Base-by-base conservation (phyloP, 2,329 filamentous ascomycete species). In the Scedosporium dehoogii region DNA sequence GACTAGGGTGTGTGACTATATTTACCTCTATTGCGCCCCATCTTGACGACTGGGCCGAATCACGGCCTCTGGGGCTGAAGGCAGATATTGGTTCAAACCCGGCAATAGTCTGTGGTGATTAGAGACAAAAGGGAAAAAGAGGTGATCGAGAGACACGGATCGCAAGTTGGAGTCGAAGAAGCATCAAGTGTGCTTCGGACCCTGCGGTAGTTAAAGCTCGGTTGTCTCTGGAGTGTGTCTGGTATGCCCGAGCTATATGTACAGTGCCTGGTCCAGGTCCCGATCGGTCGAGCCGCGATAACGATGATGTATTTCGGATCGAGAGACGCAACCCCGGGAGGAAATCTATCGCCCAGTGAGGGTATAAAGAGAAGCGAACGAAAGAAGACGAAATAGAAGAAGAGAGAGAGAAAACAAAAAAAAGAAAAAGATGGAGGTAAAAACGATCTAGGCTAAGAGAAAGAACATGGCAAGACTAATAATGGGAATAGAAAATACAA, bases 1-100 rank as follows among this genome's bases (percentile, higher is more conserved):
- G 23, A 27, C 51, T 55, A 55, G 51, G 51, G 51, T 55, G 51
- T 55, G 51, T 55, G 18, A 27, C 56, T 58, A 58, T 58, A 51
- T 42, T 60, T 60, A 60, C 59, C 59, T 60, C 44, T 51, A 18
- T 44, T 60, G 42, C 59, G 59, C 41, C 25, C 44, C 59, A 60
- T 60, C 18, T 60, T 29, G 59, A 33, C 27, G 16, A 44, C 44
- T 33, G n/a, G 44, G 25, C 25, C 58, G 29, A 51, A 27, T 60
- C 14, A 18, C 16, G 29, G 44, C 59, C 25, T 60, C 33, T 21
- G 29, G 33, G 44, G 23, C n/a, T 38, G n/a, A 29, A 29, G 23
- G 12, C 44, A 16, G 33, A 44, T n/a, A 44, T 59, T 59, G 21
- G 14, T 38, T 38, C 33, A 12, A 12, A 46, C 42, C 6, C 29